Evolutionary conservation across 2,329 filamentous ascomycete species (phyloP).

Genomic region (Hypoxylon sp.): DNA sequence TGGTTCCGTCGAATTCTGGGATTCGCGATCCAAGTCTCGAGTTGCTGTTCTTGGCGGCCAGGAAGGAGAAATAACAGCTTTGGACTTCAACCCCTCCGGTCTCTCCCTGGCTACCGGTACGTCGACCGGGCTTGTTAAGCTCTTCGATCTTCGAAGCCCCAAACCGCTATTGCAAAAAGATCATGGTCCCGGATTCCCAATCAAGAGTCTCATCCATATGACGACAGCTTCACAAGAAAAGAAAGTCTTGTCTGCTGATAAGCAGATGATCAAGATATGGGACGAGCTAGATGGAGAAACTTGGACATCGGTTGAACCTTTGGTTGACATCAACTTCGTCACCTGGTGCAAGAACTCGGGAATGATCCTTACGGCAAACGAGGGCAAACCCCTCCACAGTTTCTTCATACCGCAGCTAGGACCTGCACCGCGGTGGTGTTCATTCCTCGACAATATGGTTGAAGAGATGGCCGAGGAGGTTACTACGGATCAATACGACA

Average conservation of each 20-base stretch:
- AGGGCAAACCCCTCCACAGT: conserved; percentile 92
- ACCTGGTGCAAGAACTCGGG: conserved; percentile 92
- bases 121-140: conserved; percentile 85
- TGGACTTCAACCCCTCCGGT: conserved; percentile 86
- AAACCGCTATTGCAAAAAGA: conserved; percentile 89
- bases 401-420: conserved; percentile 96
- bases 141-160: conserved; percentile 92
- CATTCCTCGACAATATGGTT: conserved; percentile 95
- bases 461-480: conserved; percentile 96
- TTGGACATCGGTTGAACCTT: conserved; percentile 95
- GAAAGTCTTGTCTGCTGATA: conserved; percentile 92
- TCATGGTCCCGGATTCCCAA: conserved; percentile 92
- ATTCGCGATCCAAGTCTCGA: conserved; percentile 82
- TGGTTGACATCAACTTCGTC: conserved; percentile 93
- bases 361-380: conserved; percentile 96
- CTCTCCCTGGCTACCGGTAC: conserved; percentile 86
- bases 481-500: conserved; percentile 88
- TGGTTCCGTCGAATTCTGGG: conserved; percentile 98
- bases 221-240: conserved; percentile 78
- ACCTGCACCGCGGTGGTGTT: conserved; percentile 93
- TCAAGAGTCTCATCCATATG: conserved; percentile 81
- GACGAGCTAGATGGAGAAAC: conserved; percentile 82
- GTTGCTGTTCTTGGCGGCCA: conserved; percentile 78
- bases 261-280: conserved; percentile 97
- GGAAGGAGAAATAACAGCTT: conserved; percentile 80